Conservation (phyloP, 2,329 filamentous ascomycete genomes). For the Penicillium rolfsii region DNA sequence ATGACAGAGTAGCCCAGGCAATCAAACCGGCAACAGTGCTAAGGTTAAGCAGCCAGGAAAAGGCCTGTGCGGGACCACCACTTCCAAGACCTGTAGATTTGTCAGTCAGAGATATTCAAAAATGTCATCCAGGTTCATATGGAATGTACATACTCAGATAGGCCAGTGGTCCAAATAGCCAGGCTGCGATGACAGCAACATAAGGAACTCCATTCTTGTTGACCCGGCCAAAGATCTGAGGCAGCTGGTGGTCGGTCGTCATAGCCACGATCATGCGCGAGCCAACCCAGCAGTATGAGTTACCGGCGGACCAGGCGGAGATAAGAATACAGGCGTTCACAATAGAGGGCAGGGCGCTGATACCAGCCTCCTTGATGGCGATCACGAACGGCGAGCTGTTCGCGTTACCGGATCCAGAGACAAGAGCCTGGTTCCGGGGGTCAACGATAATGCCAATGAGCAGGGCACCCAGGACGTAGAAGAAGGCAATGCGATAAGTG, state of each 20-base stretch:
- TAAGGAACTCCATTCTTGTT: conserved; percentile 60
- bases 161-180: conserved; percentile 47
- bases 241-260: conserved; percentile 63
- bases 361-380: conserved; percentile 40
- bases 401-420: conserved; percentile 34
- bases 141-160: conserved; percentile 40
- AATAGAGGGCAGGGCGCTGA: conserved; percentile 38
- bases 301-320: conserved; percentile 47
- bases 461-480: conserved; percentile 41
- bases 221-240: conserved; percentile 59
- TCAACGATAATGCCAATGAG: conserved; percentile 38
- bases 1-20: conserved; percentile 50
- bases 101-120: not conserved
- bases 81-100: conserved; percentile 34
- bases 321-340: conserved; percentile 44
- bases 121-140: not conserved
- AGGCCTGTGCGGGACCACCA: conserved; percentile 43
- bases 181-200: conserved; percentile 59
- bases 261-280: conserved; percentile 64
- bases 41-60: conserved; percentile 49
- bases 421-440: conserved; percentile 26
- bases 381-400: conserved; percentile 43
- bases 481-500: conserved; percentile 44
- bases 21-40: conserved; percentile 53
- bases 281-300: conserved; percentile 54